A percentile compares a stretch with the other conserved stretches of the same genome.
phyloP scores from a whole-genome alignment of 371 early-diverging fungal species.

The Mitosporidium daphniae region DNA sequence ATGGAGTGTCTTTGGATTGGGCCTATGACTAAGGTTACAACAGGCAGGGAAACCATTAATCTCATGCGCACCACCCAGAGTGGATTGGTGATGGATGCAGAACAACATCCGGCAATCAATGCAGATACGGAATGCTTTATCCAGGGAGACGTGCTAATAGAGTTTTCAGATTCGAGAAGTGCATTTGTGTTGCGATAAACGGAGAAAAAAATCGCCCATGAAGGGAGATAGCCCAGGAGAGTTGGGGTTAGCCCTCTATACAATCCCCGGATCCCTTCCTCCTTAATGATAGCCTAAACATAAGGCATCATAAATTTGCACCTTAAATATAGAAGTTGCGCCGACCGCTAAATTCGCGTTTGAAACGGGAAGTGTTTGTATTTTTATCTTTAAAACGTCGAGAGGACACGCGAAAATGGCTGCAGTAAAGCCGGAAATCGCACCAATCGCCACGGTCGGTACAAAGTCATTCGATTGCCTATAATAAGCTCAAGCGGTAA shows the following conservation, averaged over 20 bases:
- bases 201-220: constrained; percentile 57
- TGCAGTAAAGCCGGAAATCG: constrained; percentile 25
- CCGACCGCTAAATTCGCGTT: constrained; percentile 3
- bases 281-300: too few species aligned
- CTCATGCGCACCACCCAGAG: not conserved
- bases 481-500: too few species aligned
- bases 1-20: too few species aligned
- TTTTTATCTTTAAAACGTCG: constrained; percentile 62
- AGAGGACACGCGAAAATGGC: constrained; percentile 50
- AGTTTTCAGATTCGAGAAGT: not conserved
- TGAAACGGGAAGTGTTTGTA: constrained; percentile 33
- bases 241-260: constrained; percentile 59
- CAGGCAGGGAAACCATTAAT: constrained; percentile 1
- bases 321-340: constrained; percentile 18
- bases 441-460: too few species aligned
- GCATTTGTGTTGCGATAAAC: constrained; percentile 23
- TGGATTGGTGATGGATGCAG: constrained; percentile 1
- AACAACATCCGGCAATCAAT: not conserved
- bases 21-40: too few species aligned
- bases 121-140: not conserved
- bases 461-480: too few species aligned
- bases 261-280: constrained; percentile 47
- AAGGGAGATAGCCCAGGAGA: constrained; percentile 43
- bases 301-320: constrained; percentile 32
- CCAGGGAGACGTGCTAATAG: not conserved